A percentile compares a stretch with the other conserved stretches of the same genome.
Evolutionary conservation across 495 filamentous ascomycete genomes (phyloP).

Genomic region (Chaetomium fimeti): DNA sequence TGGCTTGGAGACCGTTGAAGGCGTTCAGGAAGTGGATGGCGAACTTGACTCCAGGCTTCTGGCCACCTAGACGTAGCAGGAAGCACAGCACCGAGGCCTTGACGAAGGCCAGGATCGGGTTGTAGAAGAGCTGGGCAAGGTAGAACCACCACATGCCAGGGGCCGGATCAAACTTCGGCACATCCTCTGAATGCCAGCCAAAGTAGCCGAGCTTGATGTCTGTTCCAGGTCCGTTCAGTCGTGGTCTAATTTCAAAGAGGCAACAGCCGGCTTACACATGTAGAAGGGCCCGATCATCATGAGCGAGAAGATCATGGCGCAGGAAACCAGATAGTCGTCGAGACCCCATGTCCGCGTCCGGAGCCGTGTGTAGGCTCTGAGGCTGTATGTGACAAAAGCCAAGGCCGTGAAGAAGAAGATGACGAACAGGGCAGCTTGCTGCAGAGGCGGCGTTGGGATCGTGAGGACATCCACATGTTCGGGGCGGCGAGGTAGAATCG

Average conservation of each 20-base stretch:
- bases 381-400: conserved; percentile 14
- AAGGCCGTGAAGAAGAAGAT: conserved; percentile 22
- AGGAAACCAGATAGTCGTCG: conserved; percentile 17
- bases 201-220: conserved; percentile 39
- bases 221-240: not conserved
- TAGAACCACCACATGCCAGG: conserved; percentile 44
- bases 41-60: conserved; percentile 41
- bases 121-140: conserved; percentile 56
- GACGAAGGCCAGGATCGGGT: conserved; percentile 56
- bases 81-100: conserved; percentile 56
- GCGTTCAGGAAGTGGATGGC: conserved; percentile 45
- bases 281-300: conserved; percentile 23
- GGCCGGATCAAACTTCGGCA: conserved; percentile 38
- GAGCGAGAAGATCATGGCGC: conserved; percentile 20
- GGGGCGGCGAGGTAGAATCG: conserved; percentile 17
- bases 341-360: conserved; percentile 15
- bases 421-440: conserved; percentile 17
- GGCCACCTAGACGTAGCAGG: conserved; percentile 47
- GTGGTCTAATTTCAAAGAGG: not conserved
- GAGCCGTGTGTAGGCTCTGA: conserved; percentile 9
- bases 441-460: conserved; percentile 22
- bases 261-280: conserved; percentile 15
- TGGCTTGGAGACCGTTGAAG: conserved; percentile 47
- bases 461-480: conserved; percentile 12
- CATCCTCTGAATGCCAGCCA: conserved; percentile 45